A percentile compares a stretch with the other conserved stretches of the same genome.
These are phyloP conservation scores for Mangifera indica DNA, from an alignment of 345 rosid genomes.

Conservation along the genomic window DNA sequence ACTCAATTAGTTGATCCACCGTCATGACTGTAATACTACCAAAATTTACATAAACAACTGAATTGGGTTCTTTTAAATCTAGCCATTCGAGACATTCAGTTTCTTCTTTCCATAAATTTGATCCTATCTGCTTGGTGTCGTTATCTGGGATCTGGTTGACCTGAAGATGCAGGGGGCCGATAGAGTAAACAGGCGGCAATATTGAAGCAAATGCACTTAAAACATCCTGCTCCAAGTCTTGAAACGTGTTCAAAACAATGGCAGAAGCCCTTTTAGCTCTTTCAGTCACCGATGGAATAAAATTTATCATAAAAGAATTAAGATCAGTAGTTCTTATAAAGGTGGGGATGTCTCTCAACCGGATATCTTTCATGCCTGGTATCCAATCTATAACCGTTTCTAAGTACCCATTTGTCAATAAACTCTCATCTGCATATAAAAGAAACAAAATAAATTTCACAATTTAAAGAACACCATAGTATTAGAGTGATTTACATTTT, in stretches of 20 bases:
- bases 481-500: no score
- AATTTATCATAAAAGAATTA: conserved; percentile 31
- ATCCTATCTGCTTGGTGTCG: conserved; percentile 27
- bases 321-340: conserved; percentile 46
- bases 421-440: conserved; percentile 38
- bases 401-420: conserved; percentile 47
- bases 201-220: conserved; percentile 31
- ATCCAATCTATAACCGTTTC: conserved; percentile 50
- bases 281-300: background rate
- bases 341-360: conserved; percentile 43
- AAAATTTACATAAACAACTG: conserved; percentile 60
- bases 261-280: conserved; percentile 44
- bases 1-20: conserved; percentile 41
- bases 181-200: conserved; percentile 39
- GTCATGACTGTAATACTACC: conserved; percentile 63
- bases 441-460: no score
- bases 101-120: conserved; percentile 62
- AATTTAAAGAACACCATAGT: no score
- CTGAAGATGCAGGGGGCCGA: conserved; percentile 51
- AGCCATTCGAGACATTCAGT: conserved; percentile 49
- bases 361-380: conserved; percentile 39
- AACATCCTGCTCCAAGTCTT: conserved; percentile 39
- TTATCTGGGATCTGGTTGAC: conserved; percentile 19
- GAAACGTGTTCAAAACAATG: conserved; percentile 49
- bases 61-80: conserved; percentile 37